Base-by-base conservation (phyloP, 305 asterid species). In the Fraxinus velutina region DNA sequence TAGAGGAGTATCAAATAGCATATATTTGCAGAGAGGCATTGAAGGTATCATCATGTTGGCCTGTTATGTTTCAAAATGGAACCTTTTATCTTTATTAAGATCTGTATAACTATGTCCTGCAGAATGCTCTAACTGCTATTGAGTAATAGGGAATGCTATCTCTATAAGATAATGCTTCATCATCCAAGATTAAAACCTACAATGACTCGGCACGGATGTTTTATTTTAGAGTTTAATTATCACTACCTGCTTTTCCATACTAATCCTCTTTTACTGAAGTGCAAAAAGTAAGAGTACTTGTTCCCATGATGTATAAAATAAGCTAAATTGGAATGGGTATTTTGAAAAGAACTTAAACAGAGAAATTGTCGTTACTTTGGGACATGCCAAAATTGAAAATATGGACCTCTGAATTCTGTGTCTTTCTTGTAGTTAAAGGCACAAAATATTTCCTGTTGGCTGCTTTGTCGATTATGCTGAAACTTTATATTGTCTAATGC, bases 1-100 rank as follows among this genome's bases (percentile, higher is more conserved):
- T 96, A 76, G 99, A 96, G 89, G 98, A 96, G 92, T 85, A 66
- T 87, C 99, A 96, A 84, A 96, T 96, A 86, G 98, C 98, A 78
- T 96, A 81, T 86, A 90, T 94, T 76, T 94, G 99, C 87, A 88
- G 96, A 86, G 98, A 96, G 86, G 92, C 99, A 55, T 88, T 96
- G 83, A 96, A 96, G 99, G 99, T 95, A 86, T 78, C 85, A 42
- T 19, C 55, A 19, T 73, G 77, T 81, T 83, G 83, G 42, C 33
- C 15, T 83, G 72, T 70, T 22, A 62, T 86, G 68, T 73, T 83
- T 71, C 85, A 74, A 77, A 66, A 55, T 32, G 34, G 71, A 77
- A 47, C 79, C 73, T 74, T 5, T 33, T 66, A 66, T 66, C 73
- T 66, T 66, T 70, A 70, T 29, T 30, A 30, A 30, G 75, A 70